Percentiles rank a stretch among this genome's conserved stretches.
Conservation (phyloP, 345 rosid species). For the Anastatica hierochuntica region DNA sequence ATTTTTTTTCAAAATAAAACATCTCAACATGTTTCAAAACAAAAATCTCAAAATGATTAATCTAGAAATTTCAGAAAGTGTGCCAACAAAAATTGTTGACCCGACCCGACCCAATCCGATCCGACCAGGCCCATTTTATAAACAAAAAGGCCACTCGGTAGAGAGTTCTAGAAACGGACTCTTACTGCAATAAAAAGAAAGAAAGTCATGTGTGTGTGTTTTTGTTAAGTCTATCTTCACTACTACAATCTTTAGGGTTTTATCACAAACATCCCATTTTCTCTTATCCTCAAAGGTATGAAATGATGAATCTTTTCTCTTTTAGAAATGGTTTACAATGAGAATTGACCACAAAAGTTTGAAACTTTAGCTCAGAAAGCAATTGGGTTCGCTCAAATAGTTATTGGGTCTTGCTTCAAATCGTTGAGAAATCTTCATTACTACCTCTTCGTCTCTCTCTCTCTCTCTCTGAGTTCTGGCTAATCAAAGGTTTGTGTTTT, state of each 20-base stretch:
- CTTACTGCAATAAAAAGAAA: not conserved
- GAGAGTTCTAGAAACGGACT: constrained; percentile 20
- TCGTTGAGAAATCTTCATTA: not conserved
- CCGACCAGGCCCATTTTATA: constrained; percentile 4
- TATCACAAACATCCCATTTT: constrained; percentile 6
- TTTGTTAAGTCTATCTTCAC: too few species aligned
- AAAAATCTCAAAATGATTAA: too few species aligned
- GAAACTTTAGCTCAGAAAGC: too few species aligned
- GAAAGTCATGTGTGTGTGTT: not conserved
- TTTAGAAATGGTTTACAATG: not conserved
- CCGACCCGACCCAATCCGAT: not conserved
- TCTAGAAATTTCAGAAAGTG: too few species aligned
- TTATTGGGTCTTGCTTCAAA: too few species aligned
- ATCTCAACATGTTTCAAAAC: too few species aligned
- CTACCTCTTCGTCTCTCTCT: not conserved
- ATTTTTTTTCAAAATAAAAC: too few species aligned
- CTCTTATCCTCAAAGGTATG: constrained; percentile 29
- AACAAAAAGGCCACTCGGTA: too few species aligned
- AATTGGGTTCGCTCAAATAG: too few species aligned
- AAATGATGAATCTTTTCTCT: constrained; percentile 9
- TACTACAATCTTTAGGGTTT: constrained; percentile 26
- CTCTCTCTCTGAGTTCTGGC: not conserved
- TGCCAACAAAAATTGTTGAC: too few species aligned
- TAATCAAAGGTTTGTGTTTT: constrained; percentile 2
- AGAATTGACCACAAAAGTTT: not conserved